Evolutionary conservation across 805 yeast species (phyloP).

Genomic region (Starmerella stigmatis): DNA sequence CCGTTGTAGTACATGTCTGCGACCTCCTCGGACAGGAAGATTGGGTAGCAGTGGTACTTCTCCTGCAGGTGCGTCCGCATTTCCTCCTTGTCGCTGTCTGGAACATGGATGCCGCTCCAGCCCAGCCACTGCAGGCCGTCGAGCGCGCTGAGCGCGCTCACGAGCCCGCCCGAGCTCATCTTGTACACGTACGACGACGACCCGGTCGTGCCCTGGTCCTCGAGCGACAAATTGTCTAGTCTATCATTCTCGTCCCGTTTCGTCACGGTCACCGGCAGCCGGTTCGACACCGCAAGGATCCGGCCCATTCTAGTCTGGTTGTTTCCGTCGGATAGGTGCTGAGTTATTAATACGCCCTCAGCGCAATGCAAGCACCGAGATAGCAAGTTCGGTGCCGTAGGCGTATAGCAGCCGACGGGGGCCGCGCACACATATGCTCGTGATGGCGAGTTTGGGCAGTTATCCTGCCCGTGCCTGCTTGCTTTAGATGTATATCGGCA

Average conservation of each 20-base stretch:
- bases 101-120: slow-evolving; percentile 87
- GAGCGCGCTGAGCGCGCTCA: slow-evolving; percentile 87
- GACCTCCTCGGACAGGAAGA: slow-evolving; percentile 73
- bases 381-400: too few relatives aligned
- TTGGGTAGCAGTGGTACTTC: slow-evolving; percentile 82
- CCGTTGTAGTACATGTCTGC: slow-evolving; percentile 97
- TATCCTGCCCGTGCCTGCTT: too few relatives aligned
- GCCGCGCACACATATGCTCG: too few relatives aligned
- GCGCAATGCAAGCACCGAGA: neutral
- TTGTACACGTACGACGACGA: slow-evolving; percentile 49
- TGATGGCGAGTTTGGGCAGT: too few relatives aligned
- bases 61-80: slow-evolving; percentile 62
- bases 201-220: slow-evolving; percentile 8
- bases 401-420: too few relatives aligned
- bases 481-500: too few relatives aligned
- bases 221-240: slow-evolving; percentile 3
- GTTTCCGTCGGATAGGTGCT: neutral
- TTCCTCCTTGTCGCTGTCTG: slow-evolving; percentile 56
- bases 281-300: slow-evolving; percentile 83
- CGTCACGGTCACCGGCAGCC: slow-evolving; percentile 74
- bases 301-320: slow-evolving; percentile 17
- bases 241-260: slow-evolving; percentile 18
- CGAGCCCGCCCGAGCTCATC: slow-evolving; percentile 97
- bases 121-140: slow-evolving; percentile 83
- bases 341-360: slow-evolving; percentile 1